Base-by-base conservation (phyloP, 495 filamentous ascomycete genomes). In the Tuber aestivum region DNA sequence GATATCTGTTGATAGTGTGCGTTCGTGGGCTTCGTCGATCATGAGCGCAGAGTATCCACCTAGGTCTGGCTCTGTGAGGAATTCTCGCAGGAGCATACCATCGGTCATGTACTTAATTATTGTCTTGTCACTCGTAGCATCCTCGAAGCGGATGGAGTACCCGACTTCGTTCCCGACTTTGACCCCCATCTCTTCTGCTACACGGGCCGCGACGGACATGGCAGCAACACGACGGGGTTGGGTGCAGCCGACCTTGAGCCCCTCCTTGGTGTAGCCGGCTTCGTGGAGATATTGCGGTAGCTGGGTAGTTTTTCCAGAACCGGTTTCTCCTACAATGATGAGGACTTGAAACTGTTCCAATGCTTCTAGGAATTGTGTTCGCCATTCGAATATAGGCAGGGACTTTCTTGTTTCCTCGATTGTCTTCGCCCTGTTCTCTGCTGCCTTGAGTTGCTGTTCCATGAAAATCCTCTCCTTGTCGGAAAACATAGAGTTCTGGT, bases 61-160 rank as follows among this genome's bases (percentile, higher is more conserved):
- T 18, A 98, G 85, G 74, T 93, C 91, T 0, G 96, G 95, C 83
- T 97, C 94, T 1, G 93, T 94, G 79, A 97, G 88, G 77, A 97
- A 91, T 82, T 97, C 95, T 81, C 94, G 88, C 32, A 98, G 86
- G 68, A 98, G 87, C 94, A 98, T 97, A 76, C 95, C 95, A 83
- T 99, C 95, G 3, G 95, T 99, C 94, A 97, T 97, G 83, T 97
- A 99, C 84, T 97, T 97, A 40, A 99, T 84, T 61, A 94, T 87
- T 0, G 95, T 98, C 85, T 97, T 97, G 77, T 97, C 94, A 80
- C 89, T 93, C 1, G 95, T 97, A 69, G 90, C 89, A 83, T 99
- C 94, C 81, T 99, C 95, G 82, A 98, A 99, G 73, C 95, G 92
- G 79, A 99, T 97, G 3, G 92, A 91, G 83, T 99, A 99, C 45